phyloP scores from a whole-genome alignment of 371 early-diverging fungal genomes.

The Zancudomyces culisetae region DNA sequence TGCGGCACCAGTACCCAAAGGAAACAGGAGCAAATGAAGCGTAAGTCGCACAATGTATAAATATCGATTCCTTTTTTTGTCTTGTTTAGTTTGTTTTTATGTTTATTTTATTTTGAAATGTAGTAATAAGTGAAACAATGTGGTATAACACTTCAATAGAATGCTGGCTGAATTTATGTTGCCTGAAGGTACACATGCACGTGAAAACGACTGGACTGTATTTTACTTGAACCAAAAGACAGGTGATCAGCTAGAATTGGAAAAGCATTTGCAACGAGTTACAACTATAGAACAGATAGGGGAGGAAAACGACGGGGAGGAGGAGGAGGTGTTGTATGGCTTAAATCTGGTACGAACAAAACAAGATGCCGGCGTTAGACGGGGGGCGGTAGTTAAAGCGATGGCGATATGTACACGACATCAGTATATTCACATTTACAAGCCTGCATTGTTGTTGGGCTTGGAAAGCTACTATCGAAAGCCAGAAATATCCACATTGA shows the following conservation, averaged over 20 bases:
- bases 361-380: constrained; percentile 37
- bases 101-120: no score
- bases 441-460: constrained; percentile 74
- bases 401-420: constrained; percentile 83
- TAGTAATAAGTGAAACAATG: no score
- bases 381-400: constrained; percentile 76
- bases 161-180: constrained; percentile 84
- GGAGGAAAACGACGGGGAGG: background rate
- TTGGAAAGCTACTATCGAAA: constrained; percentile 76
- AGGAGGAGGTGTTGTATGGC: constrained; percentile 56
- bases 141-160: constrained; percentile 30
- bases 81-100: no score
- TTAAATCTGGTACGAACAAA: constrained; percentile 77
- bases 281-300: constrained; percentile 6
- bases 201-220: constrained; percentile 86
- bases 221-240: constrained; percentile 67
- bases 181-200: constrained; percentile 83
- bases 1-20: constrained; percentile 71
- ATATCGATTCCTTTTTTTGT: constrained; percentile 1
- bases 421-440: constrained; percentile 80
- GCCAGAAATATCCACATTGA: constrained; percentile 52
- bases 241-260: constrained; percentile 16
- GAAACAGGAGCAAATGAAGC: constrained; percentile 67
- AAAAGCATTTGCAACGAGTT: background rate
- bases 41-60: no score